Percentiles rank a stretch among this genome's conserved stretches.
Conservation (phyloP, 805 yeast genomes). For the Ogataea henricii region DNA sequence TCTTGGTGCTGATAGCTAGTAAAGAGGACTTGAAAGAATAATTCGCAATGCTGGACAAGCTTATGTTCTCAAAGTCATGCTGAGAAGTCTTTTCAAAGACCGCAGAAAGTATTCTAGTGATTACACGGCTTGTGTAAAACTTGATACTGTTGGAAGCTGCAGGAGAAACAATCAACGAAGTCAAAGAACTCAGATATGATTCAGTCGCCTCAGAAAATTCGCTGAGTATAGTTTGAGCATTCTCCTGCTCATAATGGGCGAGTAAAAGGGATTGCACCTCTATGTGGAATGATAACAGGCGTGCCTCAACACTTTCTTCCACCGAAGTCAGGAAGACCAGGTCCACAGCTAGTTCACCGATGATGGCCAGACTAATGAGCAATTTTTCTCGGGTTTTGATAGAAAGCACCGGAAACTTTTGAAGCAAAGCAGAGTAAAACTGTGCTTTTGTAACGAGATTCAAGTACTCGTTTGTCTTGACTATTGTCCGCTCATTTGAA, state of each 20-base stretch:
- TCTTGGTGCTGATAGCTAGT: slow-evolving; percentile 37
- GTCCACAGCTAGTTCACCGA: slow-evolving; percentile 42
- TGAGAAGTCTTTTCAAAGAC: slow-evolving; percentile 29
- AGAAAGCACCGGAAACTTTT: neutral
- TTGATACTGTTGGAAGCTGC: slow-evolving; percentile 8
- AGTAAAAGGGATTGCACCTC: neutral
- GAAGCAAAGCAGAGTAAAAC: slow-evolving; percentile 6
- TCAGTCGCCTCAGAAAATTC: neutral
- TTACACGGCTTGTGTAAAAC: slow-evolving; percentile 39
- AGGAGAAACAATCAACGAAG: neutral
- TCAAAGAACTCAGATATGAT: slow-evolving; percentile 6
- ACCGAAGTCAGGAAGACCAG: slow-evolving; percentile 33
- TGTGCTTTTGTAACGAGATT: slow-evolving; percentile 7
- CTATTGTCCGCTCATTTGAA: neutral
- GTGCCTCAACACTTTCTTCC: slow-evolving; percentile 11
- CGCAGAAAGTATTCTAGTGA: slow-evolving; percentile 35
- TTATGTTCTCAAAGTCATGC: slow-evolving; percentile 25
- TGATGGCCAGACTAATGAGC: slow-evolving; percentile 19
- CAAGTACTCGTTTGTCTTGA: neutral
- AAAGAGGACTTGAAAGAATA: slow-evolving; percentile 39
- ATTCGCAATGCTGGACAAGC: slow-evolving; percentile 36
- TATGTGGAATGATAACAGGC: slow-evolving; percentile 14
- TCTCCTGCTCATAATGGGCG: neutral
- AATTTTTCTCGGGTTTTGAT: neutral
- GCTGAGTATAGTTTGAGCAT: neutral